Conservation (phyloP, 1,284 basidiomycete genomes). For the Puccinia novopanici region DNA sequence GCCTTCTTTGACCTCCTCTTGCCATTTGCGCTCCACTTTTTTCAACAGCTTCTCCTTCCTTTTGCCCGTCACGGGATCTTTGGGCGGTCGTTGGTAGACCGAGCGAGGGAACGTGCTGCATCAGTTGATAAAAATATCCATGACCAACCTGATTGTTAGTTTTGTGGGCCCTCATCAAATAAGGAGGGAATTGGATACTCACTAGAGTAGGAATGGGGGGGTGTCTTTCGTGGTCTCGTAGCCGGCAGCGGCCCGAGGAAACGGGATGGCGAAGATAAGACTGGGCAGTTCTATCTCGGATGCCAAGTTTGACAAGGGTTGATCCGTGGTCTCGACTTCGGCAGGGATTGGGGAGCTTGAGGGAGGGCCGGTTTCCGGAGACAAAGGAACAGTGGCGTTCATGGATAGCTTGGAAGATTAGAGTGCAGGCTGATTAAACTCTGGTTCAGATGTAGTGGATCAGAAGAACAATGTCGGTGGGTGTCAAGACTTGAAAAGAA, state of each 20-base stretch:
- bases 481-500: too few relatives aligned
- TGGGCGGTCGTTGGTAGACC: slow-evolving; percentile 31
- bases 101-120: slow-evolving; percentile 44
- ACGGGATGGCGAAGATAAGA: slow-evolving; percentile 44
- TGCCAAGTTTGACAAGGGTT: neutral
- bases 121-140: neutral
- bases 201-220: slow-evolving; percentile 45
- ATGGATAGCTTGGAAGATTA: too few relatives aligned
- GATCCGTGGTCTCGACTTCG: too few relatives aligned
- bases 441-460: too few relatives aligned
- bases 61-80: slow-evolving; percentile 32
- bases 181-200: neutral
- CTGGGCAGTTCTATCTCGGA: slow-evolving; percentile 40
- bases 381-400: too few relatives aligned
- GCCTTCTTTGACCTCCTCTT: slow-evolving; percentile 49
- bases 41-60: slow-evolving; percentile 38
- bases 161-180: too few relatives aligned
- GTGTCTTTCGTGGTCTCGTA: slow-evolving; percentile 30
- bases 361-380: too few relatives aligned
- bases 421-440: too few relatives aligned
- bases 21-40: slow-evolving; percentile 47
- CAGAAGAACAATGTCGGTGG: too few relatives aligned
- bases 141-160: too few relatives aligned
- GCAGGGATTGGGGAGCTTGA: too few relatives aligned
- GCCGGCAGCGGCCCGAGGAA: slow-evolving; percentile 22